Conservation (phyloP, 2,329 filamentous ascomycete species). For the Blumeria hordei region DNA sequence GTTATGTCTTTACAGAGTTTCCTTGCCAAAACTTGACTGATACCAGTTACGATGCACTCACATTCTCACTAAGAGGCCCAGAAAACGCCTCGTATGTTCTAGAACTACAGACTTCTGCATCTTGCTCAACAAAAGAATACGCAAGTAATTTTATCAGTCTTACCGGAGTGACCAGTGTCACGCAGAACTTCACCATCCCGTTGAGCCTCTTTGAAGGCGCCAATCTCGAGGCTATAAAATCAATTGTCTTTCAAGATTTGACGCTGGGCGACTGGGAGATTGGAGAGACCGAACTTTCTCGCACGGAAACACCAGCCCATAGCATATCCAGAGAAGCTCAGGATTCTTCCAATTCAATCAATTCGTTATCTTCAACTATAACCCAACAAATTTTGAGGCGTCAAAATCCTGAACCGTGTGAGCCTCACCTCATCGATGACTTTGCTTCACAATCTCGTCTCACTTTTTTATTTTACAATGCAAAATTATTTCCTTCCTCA, state of each 20-base stretch:
- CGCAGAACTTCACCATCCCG: conserved; percentile 26
- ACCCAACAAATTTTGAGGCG: not conserved
- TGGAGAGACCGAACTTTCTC: conserved; percentile 23
- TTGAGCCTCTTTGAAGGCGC: conserved; percentile 24
- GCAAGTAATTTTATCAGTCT: conserved; percentile 21
- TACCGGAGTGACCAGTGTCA: conserved; percentile 23
- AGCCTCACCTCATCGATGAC: conserved; percentile 28
- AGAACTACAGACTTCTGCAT: conserved; percentile 24
- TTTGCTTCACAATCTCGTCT: conserved; percentile 36
- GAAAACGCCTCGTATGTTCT: conserved; percentile 17
- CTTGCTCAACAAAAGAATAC: conserved; percentile 19
- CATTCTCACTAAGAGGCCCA: conserved; percentile 23
- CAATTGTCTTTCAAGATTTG: conserved; percentile 21
- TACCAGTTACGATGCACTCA: conserved; percentile 23
- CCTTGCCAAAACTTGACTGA: conserved; percentile 21
- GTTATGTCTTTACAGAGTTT: conserved; percentile 31
- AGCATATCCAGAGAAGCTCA: not conserved
- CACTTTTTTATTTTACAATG: conserved; percentile 35
- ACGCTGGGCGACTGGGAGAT: conserved; percentile 21
- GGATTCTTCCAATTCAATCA: conserved; percentile 1
- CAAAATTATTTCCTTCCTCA: conserved; percentile 27
- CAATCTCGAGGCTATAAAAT: conserved; percentile 23
- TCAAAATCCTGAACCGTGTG: conserved; percentile 14
- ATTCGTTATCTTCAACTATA: not conserved
- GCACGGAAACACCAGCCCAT: conserved; percentile 9